Evolutionary conservation across 805 yeast species (phyloP), one percentile per base, ranked within the genome.

Genomic region (Dipodascus geniculatus): DNA sequence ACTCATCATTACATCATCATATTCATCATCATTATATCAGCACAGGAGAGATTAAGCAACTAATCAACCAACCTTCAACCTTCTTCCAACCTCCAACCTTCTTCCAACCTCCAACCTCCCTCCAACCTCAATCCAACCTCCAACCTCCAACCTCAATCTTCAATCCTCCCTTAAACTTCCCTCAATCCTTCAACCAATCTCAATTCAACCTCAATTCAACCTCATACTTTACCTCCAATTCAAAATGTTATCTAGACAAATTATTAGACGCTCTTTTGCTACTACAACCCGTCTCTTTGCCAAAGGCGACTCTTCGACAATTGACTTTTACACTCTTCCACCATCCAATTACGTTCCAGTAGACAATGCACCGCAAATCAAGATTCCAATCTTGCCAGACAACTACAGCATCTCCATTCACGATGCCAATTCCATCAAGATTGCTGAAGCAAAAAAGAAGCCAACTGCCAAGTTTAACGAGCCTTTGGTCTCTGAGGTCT

Each of bases 271-370:
- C 4, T 4, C 49, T 22, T 16, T 47, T 22, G 23, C 49, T 6
- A 53, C 66, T 1, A 53, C 66, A 2, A 49, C 62, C 1, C 52
- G 51, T 1, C 42, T 53, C 23, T 47, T 42, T 23, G 69, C 71
- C 48, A 66, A 67, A 59, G 65, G 62, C 42, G 72, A 69, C 55
- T 53, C 51, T 22, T 65, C 71, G 19, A 63, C 66, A 23, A 69
- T 70, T 44, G 74, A 71, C 56, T 71, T 51, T 51, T 68, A 61
- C 58, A 58, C 58, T 50, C 54, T 69, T 53, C 72, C 71, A 14
- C 52, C 50, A 14, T n/a, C 57, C 49, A 52, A 48, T 17, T 49
- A 22, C 17, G 35, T 35, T 23, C 49, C 51, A 22, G 51, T 51
- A 31, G 50, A 48, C 22, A 31, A 23, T 31, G 55, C 53, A 22